phyloP scores from a whole-genome alignment of 176 grass and related monocot genomes.

The Chrysopogon serrulatus region DNA sequence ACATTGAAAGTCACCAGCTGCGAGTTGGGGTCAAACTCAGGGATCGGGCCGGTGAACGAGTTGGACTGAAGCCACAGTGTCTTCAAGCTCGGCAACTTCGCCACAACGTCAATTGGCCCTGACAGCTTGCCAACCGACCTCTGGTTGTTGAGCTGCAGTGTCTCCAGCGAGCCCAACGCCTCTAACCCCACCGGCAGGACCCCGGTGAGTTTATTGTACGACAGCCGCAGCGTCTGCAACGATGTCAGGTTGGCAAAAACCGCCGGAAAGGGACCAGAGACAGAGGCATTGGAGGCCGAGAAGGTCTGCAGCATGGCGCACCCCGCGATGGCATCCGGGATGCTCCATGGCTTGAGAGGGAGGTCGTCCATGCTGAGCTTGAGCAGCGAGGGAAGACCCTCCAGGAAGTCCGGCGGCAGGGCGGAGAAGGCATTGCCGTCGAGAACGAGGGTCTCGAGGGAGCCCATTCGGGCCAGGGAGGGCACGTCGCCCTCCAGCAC shows the following conservation, averaged over 20 bases:
- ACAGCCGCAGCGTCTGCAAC: slow-evolving; percentile 45
- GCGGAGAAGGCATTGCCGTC: slow-evolving; percentile 59
- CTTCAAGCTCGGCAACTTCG: slow-evolving; percentile 44
- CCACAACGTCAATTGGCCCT: slow-evolving; percentile 57
- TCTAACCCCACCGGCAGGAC: slow-evolving; percentile 39
- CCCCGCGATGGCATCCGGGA: slow-evolving; percentile 29
- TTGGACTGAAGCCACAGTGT: slow-evolving; percentile 78
- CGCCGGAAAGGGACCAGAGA: slow-evolving; percentile 46
- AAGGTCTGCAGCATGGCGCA: slow-evolving; percentile 38
- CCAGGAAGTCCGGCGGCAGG: slow-evolving; percentile 52
- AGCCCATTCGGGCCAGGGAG: slow-evolving; percentile 41
- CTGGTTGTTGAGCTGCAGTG: slow-evolving; percentile 79
- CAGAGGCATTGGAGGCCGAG: slow-evolving; percentile 54
- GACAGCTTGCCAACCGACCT: slow-evolving; percentile 41
- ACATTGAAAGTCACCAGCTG: slow-evolving; percentile 62
- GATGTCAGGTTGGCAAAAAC: slow-evolving; percentile 47
- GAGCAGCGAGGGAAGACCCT: slow-evolving; percentile 39
- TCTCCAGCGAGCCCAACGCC: slow-evolving; percentile 33
- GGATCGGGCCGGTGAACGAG: slow-evolving; percentile 66
- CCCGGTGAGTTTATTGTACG: slow-evolving; percentile 69
- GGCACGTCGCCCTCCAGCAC: slow-evolving; percentile 44
- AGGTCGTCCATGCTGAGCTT: slow-evolving; percentile 48
- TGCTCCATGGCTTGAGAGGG: slow-evolving; percentile 46
- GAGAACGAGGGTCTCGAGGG: slow-evolving; percentile 40
- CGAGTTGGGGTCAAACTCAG: slow-evolving; percentile 39